Evolutionary conservation across 2,329 filamentous ascomycete species (phyloP), one percentile per base, ranked within the genome.

Genomic region (Teratosphaeria epicoccoides): DNA sequence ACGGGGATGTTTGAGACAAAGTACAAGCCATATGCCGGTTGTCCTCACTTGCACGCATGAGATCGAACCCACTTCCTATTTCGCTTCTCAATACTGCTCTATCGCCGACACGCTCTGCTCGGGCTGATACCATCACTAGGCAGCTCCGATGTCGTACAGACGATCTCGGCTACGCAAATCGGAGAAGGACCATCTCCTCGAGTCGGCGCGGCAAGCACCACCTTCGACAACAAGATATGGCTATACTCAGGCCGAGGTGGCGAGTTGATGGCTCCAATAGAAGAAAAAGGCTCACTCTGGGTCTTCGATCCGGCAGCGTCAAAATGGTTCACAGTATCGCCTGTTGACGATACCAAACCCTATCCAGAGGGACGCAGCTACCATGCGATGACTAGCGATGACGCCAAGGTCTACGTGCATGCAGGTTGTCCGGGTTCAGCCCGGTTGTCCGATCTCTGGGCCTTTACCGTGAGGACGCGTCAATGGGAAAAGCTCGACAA

Each of bases 241-340:
- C 57, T 94, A 43, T 95, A 90, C 68, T 88, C 87, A 46, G 88
- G 89, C 9, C 82, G 87, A 44, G 83, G 84, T 28, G 85, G 85
- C 0, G 69, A 75, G 2, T 81, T 80, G 24, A 83, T 87, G 79
- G 72, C 78, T 1, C 81, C 87, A 0, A 73, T 95, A 10, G 80
- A 90, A 49, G 88, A 95, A 62, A 67, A 73, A 10, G 88, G 88
- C 14, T 75, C 81, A 2, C 75, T 94, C 49, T 94, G 88, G 88
- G 74, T 82, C 25, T 90, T 87, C 61, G 80, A 88, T 64, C 82
- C 84, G 1, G 72, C 76, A 53, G 71, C 73, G n/a, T 70, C 76
- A 50, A 70, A 69, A 11, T 95, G 88, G 89, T 72, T 76, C 4
- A 75, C 74, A 53, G 70, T 90, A 17, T 73, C 79, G 54, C 85